Base-by-base conservation (phyloP, 176 grass and related monocot genomes). In the Poa annua region DNA sequence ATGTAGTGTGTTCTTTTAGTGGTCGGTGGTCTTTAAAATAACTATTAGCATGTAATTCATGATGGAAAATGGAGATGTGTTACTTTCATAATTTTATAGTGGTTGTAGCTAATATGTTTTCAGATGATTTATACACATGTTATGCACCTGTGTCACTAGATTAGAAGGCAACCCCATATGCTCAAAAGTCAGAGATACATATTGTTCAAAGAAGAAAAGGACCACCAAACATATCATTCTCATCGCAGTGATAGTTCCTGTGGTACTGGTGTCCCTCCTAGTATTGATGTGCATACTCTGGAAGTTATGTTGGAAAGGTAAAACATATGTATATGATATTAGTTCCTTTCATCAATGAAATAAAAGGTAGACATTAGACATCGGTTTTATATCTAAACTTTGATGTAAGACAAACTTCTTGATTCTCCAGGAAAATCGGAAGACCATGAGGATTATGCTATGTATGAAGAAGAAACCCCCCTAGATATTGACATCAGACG, bases 401-500 rank as follows among this genome's bases (percentile, higher is more conserved):
- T 0, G 19, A 60, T 60, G n/a, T 24, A 60, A 41, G 59, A 59
- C 6, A 7, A 8, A 8, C 16, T 3, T 80, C 11, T 1, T 47
- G 10, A 36, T 8, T 54, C 17, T 42, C 3, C 12, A 81, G 80
- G 35, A 13, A 71, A 71, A 15, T 60, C 51, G 0, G 52, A 2
- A 47, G 52, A 82, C 38, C 1, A 32, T 45, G 66, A 82, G 7
- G 55, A 72, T 45, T 57, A 19, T 35, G 60, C 19, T 68, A 38
- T 38, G 11, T 69, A 87, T 57, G 80, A 88, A 83, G 86, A 86
- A 52, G 29, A 80, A 77, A 76, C 61, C 35, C 76, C 77, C 42
- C 56, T 84, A 48, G 21, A 80, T 36, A 66, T 84, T 6, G 86
- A 89, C 10, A 68, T 84, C 51, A 76, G 67, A 25, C 75, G 59